These are phyloP conservation scores for Stachybotrys chlorohalonatus DNA, from an alignment of 2,329 filamentous ascomycete species.

Conservation along the genomic window DNA sequence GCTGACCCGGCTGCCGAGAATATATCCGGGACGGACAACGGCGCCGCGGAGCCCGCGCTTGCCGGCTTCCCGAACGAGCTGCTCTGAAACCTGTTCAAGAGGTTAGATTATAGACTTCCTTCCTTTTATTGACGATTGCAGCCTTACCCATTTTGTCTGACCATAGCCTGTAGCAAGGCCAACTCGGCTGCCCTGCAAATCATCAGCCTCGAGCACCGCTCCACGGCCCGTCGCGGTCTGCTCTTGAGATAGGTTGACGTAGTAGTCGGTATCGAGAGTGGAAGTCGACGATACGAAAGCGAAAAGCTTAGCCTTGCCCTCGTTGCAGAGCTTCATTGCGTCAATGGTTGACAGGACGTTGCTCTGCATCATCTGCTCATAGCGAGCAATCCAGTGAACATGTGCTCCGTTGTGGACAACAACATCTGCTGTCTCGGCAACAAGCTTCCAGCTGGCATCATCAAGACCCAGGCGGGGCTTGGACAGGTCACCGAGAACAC, in stretches of 20 bases:
- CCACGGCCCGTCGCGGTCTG: constrained; percentile 42
- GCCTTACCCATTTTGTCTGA: constrained; percentile 76
- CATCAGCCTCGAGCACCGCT: constrained; percentile 65
- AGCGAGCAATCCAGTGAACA: constrained; percentile 75
- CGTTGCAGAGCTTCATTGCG: constrained; percentile 64
- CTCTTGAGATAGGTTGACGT: constrained; percentile 58
- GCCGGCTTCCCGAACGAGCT: constrained; percentile 70
- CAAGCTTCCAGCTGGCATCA: constrained; percentile 52
- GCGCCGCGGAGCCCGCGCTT: constrained; percentile 68
- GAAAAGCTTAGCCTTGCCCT: constrained; percentile 70
- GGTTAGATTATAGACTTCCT: background rate
- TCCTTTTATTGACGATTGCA: background rate
- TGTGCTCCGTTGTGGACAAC: constrained; percentile 76
- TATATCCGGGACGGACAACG: constrained; percentile 77
- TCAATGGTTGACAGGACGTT: constrained; percentile 79
- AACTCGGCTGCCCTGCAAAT: constrained; percentile 64
- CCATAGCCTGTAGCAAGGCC: constrained; percentile 84
- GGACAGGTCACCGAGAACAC: constrained; percentile 65
- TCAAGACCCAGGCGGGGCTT: constrained; percentile 65
- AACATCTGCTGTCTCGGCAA: constrained; percentile 60
- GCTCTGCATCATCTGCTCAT: constrained; percentile 58
- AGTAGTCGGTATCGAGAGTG: constrained; percentile 73
- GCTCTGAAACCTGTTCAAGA: constrained; percentile 26
- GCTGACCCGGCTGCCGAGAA: constrained; percentile 61
- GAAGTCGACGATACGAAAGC: constrained; percentile 69